Evolutionary conservation across 2,329 filamentous ascomycete genomes (phyloP), one percentile per base, ranked within the genome.

Genomic region (Dryadomyces quercivorus): DNA sequence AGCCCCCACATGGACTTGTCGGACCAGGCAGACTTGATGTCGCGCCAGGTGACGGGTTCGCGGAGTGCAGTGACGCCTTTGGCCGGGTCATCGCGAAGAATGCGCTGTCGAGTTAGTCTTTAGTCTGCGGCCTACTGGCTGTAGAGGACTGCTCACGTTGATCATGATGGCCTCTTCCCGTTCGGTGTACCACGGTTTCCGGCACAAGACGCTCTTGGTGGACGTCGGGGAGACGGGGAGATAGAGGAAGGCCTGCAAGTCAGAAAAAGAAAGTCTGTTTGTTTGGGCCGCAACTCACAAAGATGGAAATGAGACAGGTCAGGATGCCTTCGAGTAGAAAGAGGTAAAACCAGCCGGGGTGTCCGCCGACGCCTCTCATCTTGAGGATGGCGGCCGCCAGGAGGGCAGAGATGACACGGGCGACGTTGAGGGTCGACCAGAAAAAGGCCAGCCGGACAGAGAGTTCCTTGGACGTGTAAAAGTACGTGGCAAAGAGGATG

Each of bases 91-190:
- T 78, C 76, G 38, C 76, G 71, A 13, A 78, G 66, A 12, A 78
- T 71, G 7, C 75, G 70, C 62, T 72, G 48, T 15, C 4, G 6
- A 13, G 12, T 40, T 15, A 40, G 36, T 12, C 10, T 3, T 5
- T 13, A n/a, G 15, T 40, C 10, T 12, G 36, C 4, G 5, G 36
- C n/a, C n/a, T n/a, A n/a, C n/a, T n/a, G n/a, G n/a, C n/a, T n/a
- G n/a, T n/a, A n/a, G n/a, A n/a, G n/a, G n/a, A n/a, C n/a, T 12
- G 46, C 61, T 55, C 47, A 65, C 61, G 62, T 86, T 87, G 18
- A 84, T 75, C 76, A 87, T 81, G 61, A 87, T 86, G 55, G 80
- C 76, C 61, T 87, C 84, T 62, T 88, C 81, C 2, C 72, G 72
- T 62, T 85, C 83, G 2, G 70, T 78, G 64, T 85, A 85, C 83